These are phyloP conservation scores for Odonthalia washingtoniensis DNA, from an alignment of 31 red algal genomes.

Conservation along the genomic window DNA sequence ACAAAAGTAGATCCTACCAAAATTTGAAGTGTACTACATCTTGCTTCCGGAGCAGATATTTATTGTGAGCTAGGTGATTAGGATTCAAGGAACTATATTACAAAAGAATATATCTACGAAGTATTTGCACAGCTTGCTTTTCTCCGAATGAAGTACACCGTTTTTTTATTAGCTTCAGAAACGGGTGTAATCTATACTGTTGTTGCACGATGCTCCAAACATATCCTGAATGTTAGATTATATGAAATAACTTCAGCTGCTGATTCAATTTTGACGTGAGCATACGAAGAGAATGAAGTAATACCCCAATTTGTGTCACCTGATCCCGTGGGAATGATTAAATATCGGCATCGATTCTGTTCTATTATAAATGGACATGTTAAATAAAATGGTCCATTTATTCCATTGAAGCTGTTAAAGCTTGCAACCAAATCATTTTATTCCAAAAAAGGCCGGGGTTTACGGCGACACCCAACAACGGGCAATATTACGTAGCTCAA, in stretches of 20 bases:
- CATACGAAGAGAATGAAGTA: background rate
- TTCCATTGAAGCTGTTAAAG: conserved; percentile 45
- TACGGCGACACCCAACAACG: conserved; percentile 36
- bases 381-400: background rate
- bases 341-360: conserved; percentile 20
- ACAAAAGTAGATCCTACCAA: background rate
- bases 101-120: no score
- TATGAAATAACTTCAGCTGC: background rate
- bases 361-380: conserved; percentile 16
- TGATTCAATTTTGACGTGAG: background rate
- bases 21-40: no score
- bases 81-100: background rate
- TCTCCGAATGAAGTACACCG: no score
- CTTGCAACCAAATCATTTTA: conserved; percentile 40
- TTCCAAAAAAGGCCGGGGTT: conserved; percentile 45
- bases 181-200: background rate
- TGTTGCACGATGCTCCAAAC: background rate
- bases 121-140: background rate
- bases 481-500: conserved; percentile 40
- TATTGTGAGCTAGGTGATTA: background rate
- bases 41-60: background rate
- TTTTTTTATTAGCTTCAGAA: no score
- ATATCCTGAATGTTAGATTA: background rate
- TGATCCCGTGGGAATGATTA: background rate
- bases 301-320: background rate